Conservation (phyloP, 768 basidiomycete species). For the Boletus sp. region DNA sequence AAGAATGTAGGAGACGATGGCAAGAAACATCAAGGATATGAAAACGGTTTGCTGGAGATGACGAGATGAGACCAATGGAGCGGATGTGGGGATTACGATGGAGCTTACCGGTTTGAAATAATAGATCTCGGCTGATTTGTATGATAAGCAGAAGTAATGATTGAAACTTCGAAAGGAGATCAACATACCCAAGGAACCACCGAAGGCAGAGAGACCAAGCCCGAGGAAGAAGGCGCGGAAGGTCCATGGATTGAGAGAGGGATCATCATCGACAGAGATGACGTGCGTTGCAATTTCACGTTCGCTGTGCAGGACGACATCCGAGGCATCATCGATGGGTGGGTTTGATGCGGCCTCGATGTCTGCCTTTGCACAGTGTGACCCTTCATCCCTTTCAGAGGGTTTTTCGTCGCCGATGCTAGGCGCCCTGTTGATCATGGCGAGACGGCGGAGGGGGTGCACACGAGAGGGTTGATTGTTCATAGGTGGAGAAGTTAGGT, state of each 20-base stretch:
- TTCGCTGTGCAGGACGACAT: slow-evolving; percentile 36
- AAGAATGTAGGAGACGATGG: slow-evolving; percentile 48
- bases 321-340: slow-evolving; percentile 7
- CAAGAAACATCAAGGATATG: slow-evolving; percentile 53
- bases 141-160: neutral
- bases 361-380: slow-evolving; percentile 30
- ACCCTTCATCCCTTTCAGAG: slow-evolving; percentile 6
- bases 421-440: neutral
- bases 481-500: slow-evolving; percentile 1
- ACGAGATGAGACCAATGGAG: neutral
- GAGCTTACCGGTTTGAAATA: slow-evolving; percentile 53
- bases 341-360: slow-evolving; percentile 23
- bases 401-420: slow-evolving; percentile 10
- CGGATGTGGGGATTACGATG: neutral
- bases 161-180: neutral
- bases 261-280: slow-evolving; percentile 37
- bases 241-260: slow-evolving; percentile 29
- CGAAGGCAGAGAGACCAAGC: slow-evolving; percentile 49
- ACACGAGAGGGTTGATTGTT: neutral
- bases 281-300: slow-evolving; percentile 47
- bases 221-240: slow-evolving; percentile 53
- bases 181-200: slow-evolving; percentile 44
- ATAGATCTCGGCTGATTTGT: slow-evolving; percentile 48
- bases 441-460: neutral
- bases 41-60: slow-evolving; percentile 44